Base-by-base conservation (phyloP, 805 yeast genomes). In the Ogataea henricii region DNA sequence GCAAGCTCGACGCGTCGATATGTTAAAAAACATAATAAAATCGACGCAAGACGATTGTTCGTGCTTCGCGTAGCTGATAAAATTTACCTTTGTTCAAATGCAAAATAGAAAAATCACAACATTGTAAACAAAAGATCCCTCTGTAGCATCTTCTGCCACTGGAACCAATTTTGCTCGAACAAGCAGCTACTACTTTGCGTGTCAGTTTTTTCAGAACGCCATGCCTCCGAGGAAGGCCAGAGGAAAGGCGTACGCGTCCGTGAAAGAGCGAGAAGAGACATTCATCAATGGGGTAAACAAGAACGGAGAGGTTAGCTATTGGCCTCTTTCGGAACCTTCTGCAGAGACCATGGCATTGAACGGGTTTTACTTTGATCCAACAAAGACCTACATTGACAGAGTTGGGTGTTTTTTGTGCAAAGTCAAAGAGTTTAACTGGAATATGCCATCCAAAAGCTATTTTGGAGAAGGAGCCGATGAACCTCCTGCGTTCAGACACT, bases 321-420 rank as follows among this genome's bases (percentile, higher is more conserved):
- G 66, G 69, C 47, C 71, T 58, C 58, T 70, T 1, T 26, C 53
- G 5, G 40, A 33, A 9, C 57, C 56, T 4, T 46, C 59, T 3
- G 50, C 59, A 12, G 54, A 58, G 34, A 47, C 50, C 1, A 59
- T 84, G 69, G 83, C 83, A 1, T 69, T 69, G 41, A 73, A 79
- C 16, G 91, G 92, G 0, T 80, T 85, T 67, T 79, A 69, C 64
- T 85, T 68, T 62, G 73, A 76, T 40, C 90, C 82, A 26, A 68
- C 71, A 10, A 68, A 72, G 44, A 65, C 68, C 26, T 66, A 71
- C 38, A 64, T 58, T 3, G 83, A 80, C 56, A 73, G 80, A 44
- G 78, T 78, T 8, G 72, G 81, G 13, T 86, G 92, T 63, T 76
- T 74, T 45, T 68, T 72, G 56, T 86, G 92, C 64, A 67, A 73